A percentile compares a stretch with the other conserved stretches of the same genome.
phyloP scores from a whole-genome alignment of 805 yeast genomes.

The Candida orba region DNA sequence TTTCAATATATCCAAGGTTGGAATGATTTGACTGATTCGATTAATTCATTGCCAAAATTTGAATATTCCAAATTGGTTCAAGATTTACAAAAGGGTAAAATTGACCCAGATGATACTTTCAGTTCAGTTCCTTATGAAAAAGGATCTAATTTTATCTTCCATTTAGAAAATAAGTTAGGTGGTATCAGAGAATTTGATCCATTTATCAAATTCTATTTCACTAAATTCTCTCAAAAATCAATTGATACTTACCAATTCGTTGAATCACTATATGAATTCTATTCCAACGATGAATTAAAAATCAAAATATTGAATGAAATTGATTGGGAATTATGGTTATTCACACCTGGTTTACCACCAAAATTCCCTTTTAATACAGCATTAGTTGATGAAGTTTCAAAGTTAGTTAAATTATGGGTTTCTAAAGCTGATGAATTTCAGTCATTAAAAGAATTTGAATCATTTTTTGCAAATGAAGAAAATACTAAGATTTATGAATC shows the following conservation, averaged over 20 bases:
- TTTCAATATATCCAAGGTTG: constrained; percentile 84
- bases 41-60: constrained; percentile 54
- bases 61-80: constrained; percentile 61
- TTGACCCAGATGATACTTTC: constrained; percentile 86
- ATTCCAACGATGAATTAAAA: constrained; percentile 32
- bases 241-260: constrained; percentile 78
- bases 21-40: constrained; percentile 66
- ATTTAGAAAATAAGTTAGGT: constrained; percentile 63
- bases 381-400: constrained; percentile 65
- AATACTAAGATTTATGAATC: constrained; percentile 29
- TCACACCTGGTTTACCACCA: constrained; percentile 82
- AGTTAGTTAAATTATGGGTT: constrained; percentile 60
- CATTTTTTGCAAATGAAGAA: constrained; percentile 13
- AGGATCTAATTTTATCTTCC: constrained; percentile 73
- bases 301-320: constrained; percentile 51
- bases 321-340: constrained; percentile 85
- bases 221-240: constrained; percentile 58
- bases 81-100: constrained; percentile 52
- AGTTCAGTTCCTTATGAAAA: constrained; percentile 87
- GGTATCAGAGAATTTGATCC: constrained; percentile 64
- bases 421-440: constrained; percentile 11
- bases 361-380: constrained; percentile 75
- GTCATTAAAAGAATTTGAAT: constrained; percentile 11
- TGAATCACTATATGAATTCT: constrained; percentile 67
- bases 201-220: constrained; percentile 73